phyloP scores from a whole-genome alignment of 1,284 basidiomycete genomes.

The Fomitiporia mediterranea region DNA sequence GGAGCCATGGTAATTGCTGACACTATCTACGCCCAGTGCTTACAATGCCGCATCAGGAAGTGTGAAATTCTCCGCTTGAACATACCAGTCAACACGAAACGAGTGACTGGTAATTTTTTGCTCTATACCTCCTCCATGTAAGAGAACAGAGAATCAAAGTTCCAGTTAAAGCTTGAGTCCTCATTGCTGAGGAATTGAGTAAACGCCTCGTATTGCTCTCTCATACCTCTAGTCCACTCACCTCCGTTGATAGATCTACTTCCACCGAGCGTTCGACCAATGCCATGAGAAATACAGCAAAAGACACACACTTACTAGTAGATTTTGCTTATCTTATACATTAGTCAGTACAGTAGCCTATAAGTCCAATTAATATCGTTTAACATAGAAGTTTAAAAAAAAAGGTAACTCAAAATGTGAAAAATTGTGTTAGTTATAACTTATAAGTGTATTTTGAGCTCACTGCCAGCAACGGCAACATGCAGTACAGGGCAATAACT shows the following conservation, averaged over 20 bases:
- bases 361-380: no score
- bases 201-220: conserved; percentile 57
- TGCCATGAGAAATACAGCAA: conserved; percentile 43
- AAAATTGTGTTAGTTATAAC: no score
- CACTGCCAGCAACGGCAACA: conserved; percentile 69
- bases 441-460: no score
- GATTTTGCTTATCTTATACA: no score
- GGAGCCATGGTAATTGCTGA: conserved; percentile 38
- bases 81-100: not conserved
- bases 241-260: conserved; percentile 57
- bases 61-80: conserved; percentile 32
- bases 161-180: conserved; percentile 49
- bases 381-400: conserved; percentile 32
- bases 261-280: conserved; percentile 57
- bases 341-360: no score
- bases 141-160: conserved; percentile 47
- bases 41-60: no score
- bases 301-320: conserved; percentile 57
- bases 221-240: conserved; percentile 50
- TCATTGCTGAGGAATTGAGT: conserved; percentile 43
- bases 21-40: no score
- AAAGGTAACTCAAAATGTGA: conserved; percentile 42
- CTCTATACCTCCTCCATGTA: conserved; percentile 46
- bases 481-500: no score
- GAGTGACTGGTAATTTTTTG: not conserved